Evolutionary conservation across 228 moss, liverwort and hornwort genomes (phyloP), one percentile per base, ranked within the genome.

Genomic region (Sphagnum fallax): DNA sequence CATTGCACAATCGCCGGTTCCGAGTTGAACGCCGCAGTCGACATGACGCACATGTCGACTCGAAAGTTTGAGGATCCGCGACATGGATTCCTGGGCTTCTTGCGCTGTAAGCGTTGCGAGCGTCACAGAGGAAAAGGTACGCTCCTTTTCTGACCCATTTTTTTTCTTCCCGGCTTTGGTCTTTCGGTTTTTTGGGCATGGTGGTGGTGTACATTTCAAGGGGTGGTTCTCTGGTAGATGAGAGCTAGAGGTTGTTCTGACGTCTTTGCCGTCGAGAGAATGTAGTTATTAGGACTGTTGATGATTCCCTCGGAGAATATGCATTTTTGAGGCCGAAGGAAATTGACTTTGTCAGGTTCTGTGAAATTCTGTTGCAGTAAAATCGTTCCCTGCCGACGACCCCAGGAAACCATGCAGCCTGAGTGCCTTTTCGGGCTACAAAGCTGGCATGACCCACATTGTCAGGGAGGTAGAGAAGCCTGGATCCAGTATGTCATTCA

Each of bases 371-470:
- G 32, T 32, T 32, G 32, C 32, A 32, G 83, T 80, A 83, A 91
- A 91, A 79, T 88, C 91, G 50, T 91, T 91, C 52, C 91, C 91
- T 16, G 60, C 61, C 62, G 91, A 88, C 73, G 80, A 91, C 51
- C 69, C 69, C 0, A 64, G 63, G 67, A 80, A 78, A 63, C 5
- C 65, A 5, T 81, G 78, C 15, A 77, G 65, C 65, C 69, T 73
- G 69, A 86, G 80, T 4, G 88, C 90, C 66, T 77, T 88, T 82
- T 75, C 88, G n/a, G 90, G 88, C 58, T 76, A 88, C 80, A 86
- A 92, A 82, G 79, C 92, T 7, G 92, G 92, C 51, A 92, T 92
- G 92, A 92, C 92, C 0, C 88, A 86, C 65, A 88, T 91, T 53
- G 75, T 92, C 2, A 83, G 90, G 49, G 90, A 90, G 70, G 80